Base-by-base conservation (phyloP, 2,329 filamentous ascomycete genomes). In the Stachybotrys elegans region DNA sequence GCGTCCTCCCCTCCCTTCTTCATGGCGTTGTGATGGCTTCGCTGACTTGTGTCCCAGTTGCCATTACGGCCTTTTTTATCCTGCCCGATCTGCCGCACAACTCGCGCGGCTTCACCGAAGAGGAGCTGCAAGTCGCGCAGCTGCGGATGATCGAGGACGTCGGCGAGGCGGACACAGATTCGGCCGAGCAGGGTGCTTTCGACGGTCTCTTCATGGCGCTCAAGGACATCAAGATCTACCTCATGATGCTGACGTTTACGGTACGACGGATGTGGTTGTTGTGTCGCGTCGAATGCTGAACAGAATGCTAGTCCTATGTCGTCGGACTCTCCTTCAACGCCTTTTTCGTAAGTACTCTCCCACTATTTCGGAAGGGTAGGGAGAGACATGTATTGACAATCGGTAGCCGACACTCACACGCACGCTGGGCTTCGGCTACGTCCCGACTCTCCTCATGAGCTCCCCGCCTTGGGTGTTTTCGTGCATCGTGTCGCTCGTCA, bases 231-330 rank as follows among this genome's bases (percentile, higher is more conserved):
- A 83, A 83, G 66, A 78, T 82, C 48, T 84, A 81, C 54, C 54
- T 83, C 47, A 76, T 83, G 75, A 81, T 81, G 71, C 44, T 83
- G 6, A 78, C 77, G 2, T 76, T 82, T 45, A 78, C 76, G 4
- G n/a, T n/a, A n/a, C n/a, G n/a, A n/a, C n/a, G n/a, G n/a, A n/a
- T n/a, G n/a, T n/a, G n/a, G n/a, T n/a, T n/a, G n/a, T n/a, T n/a
- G n/a, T n/a, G n/a, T n/a, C n/a, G n/a, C n/a, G n/a, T n/a, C n/a
- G n/a, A n/a, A n/a, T n/a, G n/a, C n/a, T n/a, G n/a, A n/a, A n/a
- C n/a, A n/a, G n/a, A n/a, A n/a, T n/a, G n/a, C n/a, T n/a, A n/a
- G n/a, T 75, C 78, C 4, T 82, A 82, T 48, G 77, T 82, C 7
- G 69, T 81, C 6, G 78, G 79, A 3, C 58, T 71, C 31, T 75